Conservation (phyloP, 2,329 filamentous ascomycete genomes). For the Pyrenochaeta sp. region DNA sequence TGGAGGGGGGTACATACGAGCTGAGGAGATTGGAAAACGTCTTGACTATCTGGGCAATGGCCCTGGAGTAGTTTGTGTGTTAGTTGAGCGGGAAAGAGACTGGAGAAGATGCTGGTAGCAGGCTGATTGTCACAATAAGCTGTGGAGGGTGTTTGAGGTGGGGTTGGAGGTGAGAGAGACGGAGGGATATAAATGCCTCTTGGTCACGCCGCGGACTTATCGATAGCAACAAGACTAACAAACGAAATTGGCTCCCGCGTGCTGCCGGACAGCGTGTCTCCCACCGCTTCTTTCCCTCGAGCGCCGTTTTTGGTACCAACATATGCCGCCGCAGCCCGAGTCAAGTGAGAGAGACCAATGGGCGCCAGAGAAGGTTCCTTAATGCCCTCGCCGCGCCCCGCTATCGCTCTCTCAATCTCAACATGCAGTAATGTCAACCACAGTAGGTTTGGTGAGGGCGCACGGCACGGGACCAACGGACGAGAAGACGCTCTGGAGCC, state of each 20-base stretch:
- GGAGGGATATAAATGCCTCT: constrained; percentile 28
- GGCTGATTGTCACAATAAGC: constrained; percentile 11
- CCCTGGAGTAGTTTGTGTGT: constrained; percentile 40
- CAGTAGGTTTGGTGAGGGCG: constrained; percentile 23
- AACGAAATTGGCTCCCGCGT: constrained; percentile 27
- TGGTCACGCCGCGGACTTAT: constrained; percentile 26
- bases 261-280: constrained; percentile 35
- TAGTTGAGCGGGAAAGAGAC: constrained; percentile 15
- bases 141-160: constrained; percentile 12
- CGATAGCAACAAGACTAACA: constrained; percentile 23
- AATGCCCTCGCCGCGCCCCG: constrained; percentile 27
- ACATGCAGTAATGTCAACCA: constrained; percentile 27
- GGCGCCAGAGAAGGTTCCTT: constrained; percentile 10
- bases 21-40: constrained; percentile 99
- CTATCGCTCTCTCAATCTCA: constrained; percentile 29
- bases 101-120: constrained; percentile 9
- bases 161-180: constrained; percentile 10
- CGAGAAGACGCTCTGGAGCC: constrained; percentile 6
- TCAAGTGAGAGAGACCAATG: constrained; percentile 31
- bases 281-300: constrained; percentile 42
- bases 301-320: constrained; percentile 36
- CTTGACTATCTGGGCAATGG: constrained; percentile 72
- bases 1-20: constrained; percentile 76
- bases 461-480: constrained; percentile 12
- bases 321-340: constrained; percentile 19